Conservation (phyloP, 192 early-diverging fungal species). For the Linnemannia elongata region DNA sequence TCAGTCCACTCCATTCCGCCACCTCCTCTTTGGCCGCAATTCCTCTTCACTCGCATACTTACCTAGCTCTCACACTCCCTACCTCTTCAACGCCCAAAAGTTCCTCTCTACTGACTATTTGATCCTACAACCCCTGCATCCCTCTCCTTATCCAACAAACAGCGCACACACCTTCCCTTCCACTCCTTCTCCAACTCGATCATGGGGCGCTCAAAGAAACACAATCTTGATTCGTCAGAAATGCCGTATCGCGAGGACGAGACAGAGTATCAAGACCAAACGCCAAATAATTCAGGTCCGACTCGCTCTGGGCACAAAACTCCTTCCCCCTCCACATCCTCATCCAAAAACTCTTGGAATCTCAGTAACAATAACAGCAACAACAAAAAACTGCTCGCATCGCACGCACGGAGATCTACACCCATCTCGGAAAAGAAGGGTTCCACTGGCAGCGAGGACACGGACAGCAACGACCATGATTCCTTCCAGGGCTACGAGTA, state of each 20-base stretch:
- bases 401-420: not conserved
- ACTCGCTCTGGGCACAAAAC: not conserved
- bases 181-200: not conserved
- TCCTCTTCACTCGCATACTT: not conserved
- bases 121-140: not conserved
- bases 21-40: not conserved
- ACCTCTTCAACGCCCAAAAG: not conserved
- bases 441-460: not conserved
- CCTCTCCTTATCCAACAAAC: not conserved
- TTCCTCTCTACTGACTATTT: too few relatives aligned
- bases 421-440: not conserved
- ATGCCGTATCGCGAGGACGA: constrained; percentile 20
- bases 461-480: not conserved
- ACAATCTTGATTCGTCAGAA: not conserved
- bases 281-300: not conserved
- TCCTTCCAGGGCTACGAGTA: constrained; percentile 29
- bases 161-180: not conserved
- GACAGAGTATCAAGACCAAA: constrained; percentile 38
- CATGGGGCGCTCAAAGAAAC: not conserved
- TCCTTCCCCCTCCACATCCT: constrained; percentile 9
- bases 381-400: not conserved
- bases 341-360: constrained; percentile 8
- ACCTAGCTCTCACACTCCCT: not conserved
- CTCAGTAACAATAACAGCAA: not conserved
- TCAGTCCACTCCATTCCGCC: not conserved